Evolutionary conservation across 129 eudicot genomes (phyloP), one percentile per base, ranked within the genome.

Genomic region (Deinandra increscens): DNA sequence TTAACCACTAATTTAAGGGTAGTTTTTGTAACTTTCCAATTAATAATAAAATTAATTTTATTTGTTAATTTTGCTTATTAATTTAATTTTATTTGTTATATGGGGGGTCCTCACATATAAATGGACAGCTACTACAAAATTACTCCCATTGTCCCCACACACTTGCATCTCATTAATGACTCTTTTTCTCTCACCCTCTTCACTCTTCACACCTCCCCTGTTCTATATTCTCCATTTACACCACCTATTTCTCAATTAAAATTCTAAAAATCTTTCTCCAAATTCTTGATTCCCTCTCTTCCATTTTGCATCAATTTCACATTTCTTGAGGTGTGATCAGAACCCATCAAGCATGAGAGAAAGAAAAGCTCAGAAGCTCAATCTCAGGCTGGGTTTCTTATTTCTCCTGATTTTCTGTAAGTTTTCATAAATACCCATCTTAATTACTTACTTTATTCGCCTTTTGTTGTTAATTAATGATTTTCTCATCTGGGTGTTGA

Each of bases 121-220:
- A 71, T 75, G 79, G 73, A 83, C 92, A 89, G 90, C 96, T 89
- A 81, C 76, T 81, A 64, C 76, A 31, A 66, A 77, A 64, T 72
- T 69, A 68, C 77, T 82, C 74, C 79, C 62, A 64, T 55, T 81
- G 88, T 76, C 91, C 96, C 91, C 85, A 88, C 96, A 60, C 82
- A 75, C 83, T 76, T 73, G 69, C 81, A 75, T 66, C 91, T 88
- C 92, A 86, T 86, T 89, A 75, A 89, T 86, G 87, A 80, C 90
- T 71, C 18, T 81, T 59, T 78, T 54, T 26, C 79, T 38, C 66
- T 68, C 64, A 54, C 73, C 70, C 60, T 60, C 59, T 70, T 43
- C 85, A 56, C 55, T 64, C 71, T 31, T 43, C 56, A 55, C 78
- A 64, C 68, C 68, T 60, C 61, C 82, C 34, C 75, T 74, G 75